phyloP scores from a whole-genome alignment of 1,284 basidiomycete genomes.

The Cutaneotrichosporon arboriforme region DNA sequence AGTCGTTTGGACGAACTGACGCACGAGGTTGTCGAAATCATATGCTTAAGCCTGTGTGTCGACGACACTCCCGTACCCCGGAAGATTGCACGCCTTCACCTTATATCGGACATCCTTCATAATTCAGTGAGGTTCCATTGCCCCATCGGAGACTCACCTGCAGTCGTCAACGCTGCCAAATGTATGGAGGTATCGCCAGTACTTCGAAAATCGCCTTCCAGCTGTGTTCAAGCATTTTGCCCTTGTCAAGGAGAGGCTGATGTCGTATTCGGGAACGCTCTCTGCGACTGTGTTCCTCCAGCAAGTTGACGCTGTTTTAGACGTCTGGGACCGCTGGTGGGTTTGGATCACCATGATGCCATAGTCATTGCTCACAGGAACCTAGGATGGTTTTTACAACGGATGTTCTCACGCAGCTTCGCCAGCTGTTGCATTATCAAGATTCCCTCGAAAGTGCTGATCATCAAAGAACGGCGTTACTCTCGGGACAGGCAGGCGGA shows the following conservation, averaged over 20 bases:
- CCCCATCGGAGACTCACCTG: background rate
- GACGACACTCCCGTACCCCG: slow-evolving; percentile 87
- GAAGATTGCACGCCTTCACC: slow-evolving; percentile 88
- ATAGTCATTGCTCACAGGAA: slow-evolving; percentile 3
- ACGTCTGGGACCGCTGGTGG: slow-evolving; percentile 88
- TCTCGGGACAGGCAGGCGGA: too few relatives aligned
- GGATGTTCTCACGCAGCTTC: slow-evolving; percentile 67
- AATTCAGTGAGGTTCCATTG: slow-evolving; percentile 61
- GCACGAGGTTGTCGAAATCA: slow-evolving; percentile 71
- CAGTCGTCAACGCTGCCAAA: slow-evolving; percentile 48
- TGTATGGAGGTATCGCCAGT: slow-evolving; percentile 83
- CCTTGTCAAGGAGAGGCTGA: slow-evolving; percentile 82
- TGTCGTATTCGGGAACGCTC: slow-evolving; percentile 66
- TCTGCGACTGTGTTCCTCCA: slow-evolving; percentile 90
- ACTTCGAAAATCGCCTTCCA: slow-evolving; percentile 79
- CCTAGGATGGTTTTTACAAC: slow-evolving; percentile 75
- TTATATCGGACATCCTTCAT: slow-evolving; percentile 95
- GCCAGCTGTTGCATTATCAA: slow-evolving; percentile 65
- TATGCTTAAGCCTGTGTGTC: slow-evolving; percentile 73
- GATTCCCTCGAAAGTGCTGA: slow-evolving; percentile 10
- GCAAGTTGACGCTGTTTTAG: slow-evolving; percentile 75
- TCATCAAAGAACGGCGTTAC: too few relatives aligned
- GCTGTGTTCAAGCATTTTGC: slow-evolving; percentile 88
- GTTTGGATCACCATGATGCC: slow-evolving; percentile 21
- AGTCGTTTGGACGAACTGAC: background rate